Conservation (phyloP, 2,329 filamentous ascomycete genomes). For the Hypoxylon sp. region DNA sequence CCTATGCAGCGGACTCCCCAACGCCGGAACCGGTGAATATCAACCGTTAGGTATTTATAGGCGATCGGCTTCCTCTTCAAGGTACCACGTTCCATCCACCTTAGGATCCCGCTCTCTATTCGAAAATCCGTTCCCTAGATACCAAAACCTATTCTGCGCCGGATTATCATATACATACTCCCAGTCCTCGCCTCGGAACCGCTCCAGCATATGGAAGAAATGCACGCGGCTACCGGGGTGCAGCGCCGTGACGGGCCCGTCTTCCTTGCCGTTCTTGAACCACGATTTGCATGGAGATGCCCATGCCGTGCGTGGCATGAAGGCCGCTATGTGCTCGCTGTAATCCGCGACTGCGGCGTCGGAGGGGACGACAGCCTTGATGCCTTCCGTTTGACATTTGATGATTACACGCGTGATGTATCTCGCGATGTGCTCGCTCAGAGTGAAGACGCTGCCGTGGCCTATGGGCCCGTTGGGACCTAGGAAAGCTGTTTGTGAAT, state of each 20-base stretch:
- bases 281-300: conserved; percentile 63
- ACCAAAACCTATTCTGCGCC: conserved; percentile 63
- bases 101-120: conserved; percentile 59
- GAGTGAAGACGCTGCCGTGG: conserved; percentile 66
- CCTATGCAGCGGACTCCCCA: neutral
- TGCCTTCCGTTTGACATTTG: conserved; percentile 66
- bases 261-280: conserved; percentile 63
- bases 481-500: conserved; percentile 59
- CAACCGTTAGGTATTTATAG: neutral
- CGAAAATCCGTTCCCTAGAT: conserved; percentile 69
- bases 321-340: conserved; percentile 63
- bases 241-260: conserved; percentile 64
- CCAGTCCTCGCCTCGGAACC: conserved; percentile 67
- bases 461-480: conserved; percentile 67
- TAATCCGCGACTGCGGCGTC: conserved; percentile 66
- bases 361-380: conserved; percentile 63
- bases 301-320: conserved; percentile 70
- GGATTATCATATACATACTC: conserved; percentile 63
- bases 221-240: conserved; percentile 67
- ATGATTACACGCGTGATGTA: conserved; percentile 65
- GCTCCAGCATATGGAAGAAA: conserved; percentile 68
- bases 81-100: conserved; percentile 61
- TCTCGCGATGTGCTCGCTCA: conserved; percentile 66
- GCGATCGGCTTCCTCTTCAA: conserved; percentile 50
- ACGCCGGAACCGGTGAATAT: neutral